These are phyloP conservation scores for Ilyonectria destructans DNA, from an alignment of 2,329 filamentous ascomycete species.

Conservation along the genomic window DNA sequence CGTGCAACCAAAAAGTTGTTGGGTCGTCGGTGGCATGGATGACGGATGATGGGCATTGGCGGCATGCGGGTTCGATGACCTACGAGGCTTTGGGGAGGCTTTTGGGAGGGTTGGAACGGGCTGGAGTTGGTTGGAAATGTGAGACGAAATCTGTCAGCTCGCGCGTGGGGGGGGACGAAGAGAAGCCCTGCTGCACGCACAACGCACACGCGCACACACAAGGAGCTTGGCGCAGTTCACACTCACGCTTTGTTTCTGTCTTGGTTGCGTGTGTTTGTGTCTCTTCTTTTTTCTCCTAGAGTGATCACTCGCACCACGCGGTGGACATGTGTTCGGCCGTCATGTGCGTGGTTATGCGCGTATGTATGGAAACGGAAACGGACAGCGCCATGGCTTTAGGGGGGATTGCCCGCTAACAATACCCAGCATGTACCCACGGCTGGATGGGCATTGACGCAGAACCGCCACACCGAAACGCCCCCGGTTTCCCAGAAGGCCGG, in stretches of 20 bases:
- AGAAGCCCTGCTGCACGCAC: background rate
- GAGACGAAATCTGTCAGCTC: slow-evolving; percentile 29
- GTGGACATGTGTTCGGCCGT: no score
- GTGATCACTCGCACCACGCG: no score
- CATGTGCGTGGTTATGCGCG: no score
- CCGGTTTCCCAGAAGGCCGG: slow-evolving; percentile 21
- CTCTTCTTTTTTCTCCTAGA: no score
- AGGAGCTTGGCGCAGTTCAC: background rate
- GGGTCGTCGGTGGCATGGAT: slow-evolving; percentile 17
- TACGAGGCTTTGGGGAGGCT: background rate
- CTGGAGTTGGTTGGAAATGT: slow-evolving; percentile 2
- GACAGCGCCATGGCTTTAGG: no score
- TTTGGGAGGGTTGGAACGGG: background rate
- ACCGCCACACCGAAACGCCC: slow-evolving; percentile 5
- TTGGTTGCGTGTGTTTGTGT: no score
- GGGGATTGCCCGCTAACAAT: no score
- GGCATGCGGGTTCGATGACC: slow-evolving; percentile 6
- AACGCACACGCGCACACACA: background rate
- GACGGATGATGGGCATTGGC: slow-evolving; percentile 33
- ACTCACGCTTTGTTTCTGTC: no score
- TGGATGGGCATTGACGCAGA: background rate
- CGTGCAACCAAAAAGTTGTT: slow-evolving; percentile 8
- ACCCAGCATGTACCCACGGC: background rate
- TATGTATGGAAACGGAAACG: no score
- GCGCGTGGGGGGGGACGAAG: background rate